Evolutionary conservation across 177 flowering plant genomes (phyloP), one percentile per base, ranked within the genome.

Genomic region (Vitis hybrid): DNA sequence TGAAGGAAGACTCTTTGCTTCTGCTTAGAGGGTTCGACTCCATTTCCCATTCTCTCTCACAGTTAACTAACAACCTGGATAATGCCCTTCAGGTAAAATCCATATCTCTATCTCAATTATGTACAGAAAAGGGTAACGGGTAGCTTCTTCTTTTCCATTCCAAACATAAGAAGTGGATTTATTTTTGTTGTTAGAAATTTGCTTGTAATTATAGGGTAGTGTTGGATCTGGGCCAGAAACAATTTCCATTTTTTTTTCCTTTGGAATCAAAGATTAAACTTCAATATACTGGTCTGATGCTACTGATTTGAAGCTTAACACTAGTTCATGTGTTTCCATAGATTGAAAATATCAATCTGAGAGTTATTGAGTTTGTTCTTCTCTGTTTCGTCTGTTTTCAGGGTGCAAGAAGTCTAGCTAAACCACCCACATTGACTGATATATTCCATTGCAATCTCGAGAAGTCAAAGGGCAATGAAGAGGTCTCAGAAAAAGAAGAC

Each of bases 11-110:
- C 48, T 78, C 93, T 5, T 57, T 81, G 86, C 92, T 95, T 74
- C 70, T 95, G 82, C 83, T 91, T 1, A 87, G 89, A 79, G 99
- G 99, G 52, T 95, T 95, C 59, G 98, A 95, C 70, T 91, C 98
- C 7, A 70, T 93, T 58, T 76, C 93, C 1, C 76, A 86, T 19
- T 79, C 95, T 62, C 78, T 95, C 64, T 86, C 92, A 78, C 92
- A 80, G 79, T 85, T 95, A 1, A 84, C 91, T 3, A 76, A 71
- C 67, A 89, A 84, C 73, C 69, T 95, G 50, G 94, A 89, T 61
- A 82, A 76, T 70, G 94, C 98, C 39, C 82, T 90, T 61, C 90
- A 88, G 91, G 99, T 90, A 62, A 45, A 7, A 50, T 26, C 52
- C 11, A 2, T 50, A 20, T 5, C 29, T 13, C 48, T 39, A 7